Base-by-base conservation (phyloP, 148 eudicot species). In the Euryodendron excelsum region DNA sequence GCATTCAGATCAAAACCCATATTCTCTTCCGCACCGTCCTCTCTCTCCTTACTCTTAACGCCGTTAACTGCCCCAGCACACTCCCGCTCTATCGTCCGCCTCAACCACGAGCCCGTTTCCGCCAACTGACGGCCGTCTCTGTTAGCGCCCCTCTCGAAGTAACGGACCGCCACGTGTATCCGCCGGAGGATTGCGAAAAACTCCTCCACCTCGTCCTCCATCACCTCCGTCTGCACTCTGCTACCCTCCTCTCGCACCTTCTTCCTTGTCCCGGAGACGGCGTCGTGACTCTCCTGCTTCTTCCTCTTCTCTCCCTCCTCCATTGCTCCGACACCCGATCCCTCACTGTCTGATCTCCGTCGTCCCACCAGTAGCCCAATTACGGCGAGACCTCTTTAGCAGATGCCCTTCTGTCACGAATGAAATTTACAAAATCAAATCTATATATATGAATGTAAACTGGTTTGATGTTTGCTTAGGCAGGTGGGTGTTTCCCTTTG, bases 171-270 rank as follows among this genome's bases (percentile, higher is more conserved):
- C 18, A 17, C 20, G 68, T 63, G 68, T 3, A 63, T 63, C 39
- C 68, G 37, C 39, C 68, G 68, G 39, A 63, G 68, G 6, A 33
- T 63, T 21, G 68, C 68, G 23, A 63, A 63, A 39, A 63, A 63
- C 68, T 63, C 68, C 39, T 63, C 68, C 39, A 63, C 68, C 39
- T 63, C 21, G 39, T 33, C 68, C 8, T 63, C 39, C 31, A 12
- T 12, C 34, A 12, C 65, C 9, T 14, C 68, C 3, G 8, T 33
- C 39, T 25, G 12, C 14, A 1, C 31, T 12, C 33, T 1, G 64
- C 60, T 33, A 3, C 60, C 15, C 23, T 18, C 15, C 60, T 55
- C 25, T 13, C 17, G 53, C 7, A 14, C 14, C 53, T 55, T 55
- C 60, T 55, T 18, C 23, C 23, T 55, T 4, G n/a, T 21, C 23